Evolutionary conservation across 129 eudicot genomes (phyloP).

Genomic region (Gnaphalium uliginosum): DNA sequence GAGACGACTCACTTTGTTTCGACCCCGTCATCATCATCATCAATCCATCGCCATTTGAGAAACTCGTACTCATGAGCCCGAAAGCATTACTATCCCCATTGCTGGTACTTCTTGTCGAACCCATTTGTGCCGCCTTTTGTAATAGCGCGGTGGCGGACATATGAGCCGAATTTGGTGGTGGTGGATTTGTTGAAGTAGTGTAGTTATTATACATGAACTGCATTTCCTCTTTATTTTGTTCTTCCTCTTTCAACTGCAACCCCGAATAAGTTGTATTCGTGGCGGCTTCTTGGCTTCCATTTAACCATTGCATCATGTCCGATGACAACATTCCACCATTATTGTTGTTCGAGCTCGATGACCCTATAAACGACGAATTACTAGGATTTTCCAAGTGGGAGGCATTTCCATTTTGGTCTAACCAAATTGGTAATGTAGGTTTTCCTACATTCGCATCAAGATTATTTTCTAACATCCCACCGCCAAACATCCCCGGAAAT

Average conservation of each 20-base stretch:
- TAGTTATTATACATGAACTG: slow-evolving; percentile 45
- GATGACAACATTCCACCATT: slow-evolving; percentile 34
- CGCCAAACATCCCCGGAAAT: slow-evolving; percentile 44
- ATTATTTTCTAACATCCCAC: slow-evolving; percentile 38
- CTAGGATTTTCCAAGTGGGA: slow-evolving; percentile 31
- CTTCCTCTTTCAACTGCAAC: slow-evolving; percentile 51
- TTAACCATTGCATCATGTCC: slow-evolving; percentile 50
- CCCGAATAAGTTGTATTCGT: slow-evolving; percentile 18
- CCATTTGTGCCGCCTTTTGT: slow-evolving; percentile 87
- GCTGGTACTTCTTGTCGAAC: slow-evolving; percentile 70
- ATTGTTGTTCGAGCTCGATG: slow-evolving; percentile 43
- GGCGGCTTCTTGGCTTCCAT: slow-evolving; percentile 31
- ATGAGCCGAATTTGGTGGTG: slow-evolving; percentile 27
- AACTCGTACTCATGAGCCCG: slow-evolving; percentile 56
- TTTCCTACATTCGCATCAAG: slow-evolving; percentile 45
- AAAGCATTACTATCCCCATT: slow-evolving; percentile 31
- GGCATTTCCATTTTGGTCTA: slow-evolving; percentile 45
- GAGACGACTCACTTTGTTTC: slow-evolving; percentile 24
- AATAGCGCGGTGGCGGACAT: slow-evolving; percentile 91
- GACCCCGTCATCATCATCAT: slow-evolving; percentile 48
- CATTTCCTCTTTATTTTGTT: slow-evolving; percentile 43
- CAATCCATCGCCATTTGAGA: slow-evolving; percentile 37
- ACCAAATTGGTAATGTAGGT: slow-evolving; percentile 65
- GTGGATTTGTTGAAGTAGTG: slow-evolving; percentile 21
- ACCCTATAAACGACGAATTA: slow-evolving; percentile 32